phyloP scores from a whole-genome alignment of 176 grass and related monocot genomes.

The Poa annua region DNA sequence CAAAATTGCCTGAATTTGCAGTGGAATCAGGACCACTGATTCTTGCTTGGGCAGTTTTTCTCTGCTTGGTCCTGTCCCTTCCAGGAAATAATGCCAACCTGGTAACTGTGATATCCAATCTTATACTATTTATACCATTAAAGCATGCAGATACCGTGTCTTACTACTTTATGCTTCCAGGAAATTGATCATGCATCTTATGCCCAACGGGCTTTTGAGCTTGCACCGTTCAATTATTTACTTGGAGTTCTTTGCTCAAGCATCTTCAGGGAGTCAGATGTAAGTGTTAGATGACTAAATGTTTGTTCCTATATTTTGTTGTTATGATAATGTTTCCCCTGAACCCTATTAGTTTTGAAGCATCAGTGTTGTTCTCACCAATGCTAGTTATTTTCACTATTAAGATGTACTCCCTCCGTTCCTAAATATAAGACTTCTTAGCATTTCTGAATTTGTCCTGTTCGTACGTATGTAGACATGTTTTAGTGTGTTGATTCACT shows the following conservation, averaged over 20 bases:
- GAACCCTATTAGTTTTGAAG: conserved; percentile 9
- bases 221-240: conserved; percentile 72
- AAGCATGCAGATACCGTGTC: neutral
- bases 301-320: neutral
- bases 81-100: conserved; percentile 58
- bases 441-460: no score
- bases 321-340: neutral
- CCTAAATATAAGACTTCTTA: no score
- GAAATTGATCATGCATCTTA: conserved; percentile 88
- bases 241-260: conserved; percentile 67
- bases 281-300: conserved; percentile 53
- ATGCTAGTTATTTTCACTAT: conserved; percentile 14
- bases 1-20: conserved; percentile 67
- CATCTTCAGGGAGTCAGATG: conserved; percentile 82
- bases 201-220: conserved; percentile 71
- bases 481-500: no score
- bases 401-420: neutral
- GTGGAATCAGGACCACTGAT: conserved; percentile 84
- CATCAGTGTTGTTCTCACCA: neutral
- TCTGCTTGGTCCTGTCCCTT: conserved; percentile 76
- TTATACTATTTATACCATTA: conserved; percentile 25
- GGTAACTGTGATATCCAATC: conserved; percentile 49
- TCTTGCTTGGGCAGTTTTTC: conserved; percentile 86
- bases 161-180: conserved; percentile 53
- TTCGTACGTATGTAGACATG: no score